Evolutionary conservation across 164 flowering plant genomes (phyloP), one percentile per base, ranked within the genome.

Genomic region (Umbellularia californica): DNA sequence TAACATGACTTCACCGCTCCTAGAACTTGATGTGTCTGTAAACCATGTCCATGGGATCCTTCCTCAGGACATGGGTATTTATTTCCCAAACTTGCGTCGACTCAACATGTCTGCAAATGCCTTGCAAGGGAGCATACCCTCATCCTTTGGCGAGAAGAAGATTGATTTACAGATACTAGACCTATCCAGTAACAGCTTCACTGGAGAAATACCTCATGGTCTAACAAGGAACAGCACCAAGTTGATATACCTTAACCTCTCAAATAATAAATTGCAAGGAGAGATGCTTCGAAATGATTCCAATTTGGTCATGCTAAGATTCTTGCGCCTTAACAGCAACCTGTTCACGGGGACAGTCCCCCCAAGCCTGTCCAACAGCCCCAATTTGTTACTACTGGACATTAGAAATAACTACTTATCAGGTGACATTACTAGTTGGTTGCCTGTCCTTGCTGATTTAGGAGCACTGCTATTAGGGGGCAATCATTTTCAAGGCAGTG

Each of bases 131-230:
- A n/a, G 47, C 2, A 50, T 73, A 28, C 75, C 75, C n/a, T 27
- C 50, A 13, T 47, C 50, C 58, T 6, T 25, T 19, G 51, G 24
- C 0, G 47, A 47, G 12, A 41, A 5, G 11, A 22, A 1, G 17
- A 4, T 30, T 5, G 20, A 25, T 50, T 30, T 74, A 27, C 23
- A 20, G 12, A 13, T 9, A 19, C 14, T 74, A 9, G 64, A 51
- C 5, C 50, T 74, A 52, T 65, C 50, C 19, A 12, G 52, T 23
- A 66, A 74, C 11, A 27, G 12, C n/a, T 66, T 74, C 3, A 35
- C 74, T 6, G 74, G 74, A 64, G 35, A 63, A 35, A 72, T 72
- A 41, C 74, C 68, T 4, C 11, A 63, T 24, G 68, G 68, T 17
- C 1, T 72, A 2, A n/a, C 28, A 5, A 63, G 10, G 47, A 72